phyloP scores from a whole-genome alignment of 805 yeast genomes.

The Myxozyma neotropica region DNA sequence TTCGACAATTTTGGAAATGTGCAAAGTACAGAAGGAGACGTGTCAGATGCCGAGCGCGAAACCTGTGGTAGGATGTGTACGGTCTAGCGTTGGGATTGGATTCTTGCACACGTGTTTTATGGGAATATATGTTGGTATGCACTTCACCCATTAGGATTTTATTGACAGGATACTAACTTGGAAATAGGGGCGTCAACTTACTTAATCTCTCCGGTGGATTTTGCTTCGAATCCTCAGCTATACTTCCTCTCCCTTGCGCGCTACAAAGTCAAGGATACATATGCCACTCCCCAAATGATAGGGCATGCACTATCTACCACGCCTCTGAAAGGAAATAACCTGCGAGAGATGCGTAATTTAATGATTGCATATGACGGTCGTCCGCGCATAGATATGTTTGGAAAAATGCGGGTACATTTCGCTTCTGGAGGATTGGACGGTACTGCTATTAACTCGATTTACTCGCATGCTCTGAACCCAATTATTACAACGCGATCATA shows the following conservation, averaged over 20 bases:
- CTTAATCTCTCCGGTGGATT: conserved; percentile 75
- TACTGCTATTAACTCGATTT: conserved; percentile 73
- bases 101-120: conserved; percentile 80
- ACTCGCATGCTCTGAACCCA: conserved; percentile 78
- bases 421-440: conserved; percentile 64
- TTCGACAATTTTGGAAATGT: conserved; percentile 67
- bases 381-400: conserved; percentile 63
- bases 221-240: conserved; percentile 69
- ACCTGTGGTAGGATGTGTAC: conserved; percentile 82
- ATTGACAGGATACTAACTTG: neutral
- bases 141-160: neutral
- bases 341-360: conserved; percentile 71
- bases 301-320: conserved; percentile 65
- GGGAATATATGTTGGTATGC: conserved; percentile 64
- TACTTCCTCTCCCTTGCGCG: conserved; percentile 73
- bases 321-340: conserved; percentile 62
- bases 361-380: conserved; percentile 80
- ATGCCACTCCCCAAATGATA: conserved; percentile 81
- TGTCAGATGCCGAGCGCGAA: conserved; percentile 74
- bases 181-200: conserved; percentile 75
- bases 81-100: conserved; percentile 84
- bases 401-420: conserved; percentile 62
- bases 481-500: conserved; percentile 83
- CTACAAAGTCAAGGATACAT: conserved; percentile 81
- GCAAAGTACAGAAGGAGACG: conserved; percentile 89